Percentiles rank a stretch among this genome's conserved stretches.
Conservation (phyloP, 768 basidiomycete species). For the Serendipita sp. region DNA sequence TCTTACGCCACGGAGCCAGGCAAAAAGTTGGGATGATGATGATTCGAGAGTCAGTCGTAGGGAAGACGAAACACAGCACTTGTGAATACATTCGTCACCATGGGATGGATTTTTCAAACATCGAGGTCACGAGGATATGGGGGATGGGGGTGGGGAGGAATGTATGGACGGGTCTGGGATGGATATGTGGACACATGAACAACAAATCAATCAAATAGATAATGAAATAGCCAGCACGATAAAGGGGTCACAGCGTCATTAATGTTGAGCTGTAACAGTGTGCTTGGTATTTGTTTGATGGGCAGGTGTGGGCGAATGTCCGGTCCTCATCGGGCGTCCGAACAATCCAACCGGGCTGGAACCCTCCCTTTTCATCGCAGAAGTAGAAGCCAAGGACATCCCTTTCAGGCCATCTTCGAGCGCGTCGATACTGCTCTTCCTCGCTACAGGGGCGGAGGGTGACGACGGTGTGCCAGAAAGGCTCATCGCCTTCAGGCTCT, state of each 20-base stretch:
- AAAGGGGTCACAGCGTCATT: neutral
- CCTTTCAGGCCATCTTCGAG: constrained; percentile 1
- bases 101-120: too few species aligned
- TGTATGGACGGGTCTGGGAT: neutral
- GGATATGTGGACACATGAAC: neutral
- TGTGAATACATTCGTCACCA: too few species aligned
- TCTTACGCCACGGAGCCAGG: too few species aligned
- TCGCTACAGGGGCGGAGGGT: neutral
- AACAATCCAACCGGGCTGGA: neutral
- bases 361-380: neutral
- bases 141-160: neutral
- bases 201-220: neutral
- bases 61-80: too few species aligned
- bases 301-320: neutral
- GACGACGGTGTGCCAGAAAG: neutral
- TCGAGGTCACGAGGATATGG: neutral
- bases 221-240: neutral
- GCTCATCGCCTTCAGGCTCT: constrained; percentile 12
- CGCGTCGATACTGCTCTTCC: constrained; percentile 3
- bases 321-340: neutral
- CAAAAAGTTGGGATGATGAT: too few species aligned
- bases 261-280: constrained; percentile 2
- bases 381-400: neutral
- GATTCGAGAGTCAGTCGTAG: too few species aligned
- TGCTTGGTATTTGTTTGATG: neutral